Percentiles rank a stretch among this genome's conserved stretches.
phyloP scores from a whole-genome alignment of 164 flowering plant genomes.

The Aristolochia fimbriata region DNA sequence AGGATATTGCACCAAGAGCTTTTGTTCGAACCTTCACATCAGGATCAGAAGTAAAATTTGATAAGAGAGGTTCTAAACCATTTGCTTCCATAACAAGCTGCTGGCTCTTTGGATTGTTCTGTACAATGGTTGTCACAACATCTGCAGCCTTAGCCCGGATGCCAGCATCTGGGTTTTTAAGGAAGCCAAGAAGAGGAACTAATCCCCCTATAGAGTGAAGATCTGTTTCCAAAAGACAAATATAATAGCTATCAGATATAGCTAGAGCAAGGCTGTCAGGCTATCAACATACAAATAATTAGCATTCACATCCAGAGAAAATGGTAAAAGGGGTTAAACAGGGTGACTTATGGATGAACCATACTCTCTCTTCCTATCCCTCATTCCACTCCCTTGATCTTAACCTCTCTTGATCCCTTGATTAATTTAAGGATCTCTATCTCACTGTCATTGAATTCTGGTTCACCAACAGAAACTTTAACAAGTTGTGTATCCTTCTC shows the following conservation, averaged over 20 bases:
- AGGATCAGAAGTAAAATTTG: constrained; percentile 72
- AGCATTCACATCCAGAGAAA: no score
- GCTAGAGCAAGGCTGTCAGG: no score
- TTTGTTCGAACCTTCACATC: constrained; percentile 68
- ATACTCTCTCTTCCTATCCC: no score
- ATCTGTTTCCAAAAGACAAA: constrained; percentile 29
- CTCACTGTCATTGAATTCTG: no score
- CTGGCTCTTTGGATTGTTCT: constrained; percentile 87
- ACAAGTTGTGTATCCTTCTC: background rate
- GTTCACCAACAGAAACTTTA: background rate
- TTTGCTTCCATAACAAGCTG: constrained; percentile 96
- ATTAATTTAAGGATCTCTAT: no score
- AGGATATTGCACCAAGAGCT: constrained; percentile 95
- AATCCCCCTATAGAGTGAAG: constrained; percentile 91
- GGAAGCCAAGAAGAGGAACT: constrained; percentile 64
- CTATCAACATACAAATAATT: no score
- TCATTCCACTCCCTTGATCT: no score
- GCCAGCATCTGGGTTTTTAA: constrained; percentile 65
- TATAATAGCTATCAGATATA: no score
- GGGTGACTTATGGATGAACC: no score
- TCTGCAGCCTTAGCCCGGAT: constrained; percentile 94
- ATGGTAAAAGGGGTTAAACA: no score
- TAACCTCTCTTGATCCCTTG: no score
- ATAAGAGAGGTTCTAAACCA: constrained; percentile 70
- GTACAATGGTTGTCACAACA: constrained; percentile 85